Conservation (phyloP, 805 yeast genomes). For the Starmerella vitae region DNA sequence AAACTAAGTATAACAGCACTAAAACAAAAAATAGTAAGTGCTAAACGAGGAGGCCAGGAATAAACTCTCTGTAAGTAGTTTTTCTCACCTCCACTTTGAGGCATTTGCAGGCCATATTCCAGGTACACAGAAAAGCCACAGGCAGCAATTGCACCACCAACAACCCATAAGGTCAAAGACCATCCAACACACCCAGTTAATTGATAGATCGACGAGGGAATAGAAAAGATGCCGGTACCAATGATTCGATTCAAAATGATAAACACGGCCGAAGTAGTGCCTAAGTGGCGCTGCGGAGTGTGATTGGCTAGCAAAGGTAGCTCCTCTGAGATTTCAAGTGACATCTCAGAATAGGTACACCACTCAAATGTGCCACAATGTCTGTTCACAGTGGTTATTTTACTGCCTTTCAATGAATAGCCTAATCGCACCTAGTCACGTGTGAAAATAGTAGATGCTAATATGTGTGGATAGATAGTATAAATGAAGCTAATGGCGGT, state of each 20-base stretch:
- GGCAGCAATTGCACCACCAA: constrained; percentile 49
- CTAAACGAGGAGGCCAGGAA: constrained; percentile 40
- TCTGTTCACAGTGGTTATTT: background rate
- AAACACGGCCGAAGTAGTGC: constrained; percentile 27
- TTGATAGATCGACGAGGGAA: constrained; percentile 48
- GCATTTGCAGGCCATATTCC: constrained; percentile 53
- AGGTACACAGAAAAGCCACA: constrained; percentile 44
- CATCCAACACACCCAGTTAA: constrained; percentile 49
- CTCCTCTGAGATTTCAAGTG: background rate
- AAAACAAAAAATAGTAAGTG: constrained; percentile 38
- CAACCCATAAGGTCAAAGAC: constrained; percentile 42
- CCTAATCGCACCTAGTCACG: too few relatives aligned
- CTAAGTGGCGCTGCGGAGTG: constrained; percentile 19
- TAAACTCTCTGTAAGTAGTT: constrained; percentile 50
- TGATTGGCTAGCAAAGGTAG: background rate
- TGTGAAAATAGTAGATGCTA: too few relatives aligned
- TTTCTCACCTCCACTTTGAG: constrained; percentile 56
- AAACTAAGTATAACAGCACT: constrained; percentile 46
- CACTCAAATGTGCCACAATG: background rate
- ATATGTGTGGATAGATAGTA: background rate
- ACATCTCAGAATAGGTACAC: background rate
- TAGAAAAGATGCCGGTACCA: constrained; percentile 62
- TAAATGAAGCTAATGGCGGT: constrained; percentile 7
- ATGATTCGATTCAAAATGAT: constrained; percentile 54
- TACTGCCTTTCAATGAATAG: background rate